Conservation (phyloP, 345 rosid genomes). For the Triadica sebifera region DNA sequence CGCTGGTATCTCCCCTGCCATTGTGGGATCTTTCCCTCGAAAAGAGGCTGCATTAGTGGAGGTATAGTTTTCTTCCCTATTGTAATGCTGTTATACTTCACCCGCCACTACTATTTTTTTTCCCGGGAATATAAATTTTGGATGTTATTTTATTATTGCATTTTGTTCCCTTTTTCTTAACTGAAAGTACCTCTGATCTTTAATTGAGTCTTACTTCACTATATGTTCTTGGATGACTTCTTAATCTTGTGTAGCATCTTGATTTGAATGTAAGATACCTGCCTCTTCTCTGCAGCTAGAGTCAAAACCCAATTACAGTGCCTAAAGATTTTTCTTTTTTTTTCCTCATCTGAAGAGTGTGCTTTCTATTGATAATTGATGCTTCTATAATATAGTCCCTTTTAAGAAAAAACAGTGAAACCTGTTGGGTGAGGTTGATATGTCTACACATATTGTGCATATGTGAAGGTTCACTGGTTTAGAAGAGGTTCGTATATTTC, state of each 20-base stretch:
- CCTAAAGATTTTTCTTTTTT: neutral
- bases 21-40: slow-evolving; percentile 79
- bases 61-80: slow-evolving; percentile 34
- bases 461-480: neutral
- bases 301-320: neutral
- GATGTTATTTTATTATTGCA: neutral
- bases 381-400: neutral
- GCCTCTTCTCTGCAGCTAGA: neutral
- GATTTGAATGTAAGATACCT: neutral
- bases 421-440: neutral
- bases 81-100: neutral
- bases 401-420: neutral
- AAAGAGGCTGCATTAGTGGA: slow-evolving; percentile 90
- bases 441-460: neutral
- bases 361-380: neutral
- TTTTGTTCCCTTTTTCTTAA: neutral
- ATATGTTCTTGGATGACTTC: neutral
- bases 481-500: neutral
- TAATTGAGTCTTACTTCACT: neutral
- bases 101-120: neutral
- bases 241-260: neutral
- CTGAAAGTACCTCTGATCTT: neutral
- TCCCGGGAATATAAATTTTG: neutral
- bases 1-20: slow-evolving; percentile 78
- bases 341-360: neutral